Base-by-base conservation (phyloP, 2,329 filamentous ascomycete species). In the Penicillium sp. region DNA sequence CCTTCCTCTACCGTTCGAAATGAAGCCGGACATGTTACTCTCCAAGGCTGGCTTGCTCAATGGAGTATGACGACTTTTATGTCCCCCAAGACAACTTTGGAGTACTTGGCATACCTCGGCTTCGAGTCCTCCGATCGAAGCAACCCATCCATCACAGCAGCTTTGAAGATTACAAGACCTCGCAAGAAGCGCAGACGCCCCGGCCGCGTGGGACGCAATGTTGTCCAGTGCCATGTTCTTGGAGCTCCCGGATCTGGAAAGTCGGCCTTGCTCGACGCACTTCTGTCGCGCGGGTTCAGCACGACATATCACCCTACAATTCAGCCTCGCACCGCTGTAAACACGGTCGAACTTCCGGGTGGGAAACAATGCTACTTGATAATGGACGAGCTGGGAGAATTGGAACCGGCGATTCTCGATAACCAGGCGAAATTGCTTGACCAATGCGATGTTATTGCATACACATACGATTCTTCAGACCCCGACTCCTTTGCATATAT, bases 41-140 rank as follows among this genome's bases (percentile, higher is more conserved):
- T 99, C 4, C 94, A 99, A 71, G 94, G 94, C 2, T 99, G 94
- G 94, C 83, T 99, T 34, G 94, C 94, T 4, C 94, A 99, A 66
- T 99, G 94, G 94, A 96, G 92, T 70, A 99, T 99, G 94, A 99
- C 94, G 0, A 99, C 94, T 0, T 99, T 97, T 65, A 85, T 95
- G 54, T 92, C 95, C 51, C 93, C 94, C 12, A 95, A 94, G 69
- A 96, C 90, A 0, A 97, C 94, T 0, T 81, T 99, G 4, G 92
- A 95, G 63, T 99, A 99, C 70, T 84, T 99, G 2, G 94, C 94
- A 3, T 96, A 96, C 68, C 85, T 99, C 2, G 94, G 94, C 1
- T 99, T 96, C 65, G 94, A 97, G 68, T 86, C 89, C 2, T 78
- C 84, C 2, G 88, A 88, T 62, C 75, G 77, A 51, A 78, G 82